phyloP scores from a whole-genome alignment of 2,329 filamentous ascomycete genomes.

The Scytalidium lignicola region DNA sequence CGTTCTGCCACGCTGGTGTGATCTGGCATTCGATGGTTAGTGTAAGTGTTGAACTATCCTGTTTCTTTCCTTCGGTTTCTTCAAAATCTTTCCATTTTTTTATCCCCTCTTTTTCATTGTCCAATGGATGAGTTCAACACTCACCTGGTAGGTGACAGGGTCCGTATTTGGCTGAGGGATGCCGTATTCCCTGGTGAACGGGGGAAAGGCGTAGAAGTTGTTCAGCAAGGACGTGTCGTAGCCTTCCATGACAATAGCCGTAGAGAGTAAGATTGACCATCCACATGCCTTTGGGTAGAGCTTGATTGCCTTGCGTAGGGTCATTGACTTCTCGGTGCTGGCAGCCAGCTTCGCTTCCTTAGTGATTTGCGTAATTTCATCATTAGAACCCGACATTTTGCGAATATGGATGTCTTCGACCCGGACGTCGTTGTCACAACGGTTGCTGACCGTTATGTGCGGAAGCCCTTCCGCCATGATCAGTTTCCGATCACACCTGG shows the following conservation, averaged over 20 bases:
- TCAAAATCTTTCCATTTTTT: no score
- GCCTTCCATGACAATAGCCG: slow-evolving; percentile 37
- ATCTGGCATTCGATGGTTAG: slow-evolving; percentile 28
- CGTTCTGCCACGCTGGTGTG: slow-evolving; percentile 35
- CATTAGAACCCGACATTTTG: neutral
- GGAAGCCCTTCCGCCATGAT: neutral
- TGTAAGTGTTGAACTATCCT: neutral
- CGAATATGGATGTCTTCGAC: neutral
- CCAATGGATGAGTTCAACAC: slow-evolving; percentile 9
- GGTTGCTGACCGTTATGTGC: neutral
- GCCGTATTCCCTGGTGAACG: slow-evolving; percentile 26
- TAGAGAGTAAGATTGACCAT: slow-evolving; percentile 33
- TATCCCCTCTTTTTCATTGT: slow-evolving; percentile 9
- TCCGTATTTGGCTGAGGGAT: slow-evolving; percentile 16
- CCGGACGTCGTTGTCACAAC: neutral
- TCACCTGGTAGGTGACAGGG: slow-evolving; percentile 17
- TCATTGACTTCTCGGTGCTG: slow-evolving; percentile 15
- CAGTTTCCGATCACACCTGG: neutral
- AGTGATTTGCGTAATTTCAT: neutral
- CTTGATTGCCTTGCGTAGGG: slow-evolving; percentile 15
- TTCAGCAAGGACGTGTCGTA: slow-evolving; percentile 32
- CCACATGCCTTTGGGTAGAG: slow-evolving; percentile 17
- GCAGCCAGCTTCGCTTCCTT: slow-evolving; percentile 18
- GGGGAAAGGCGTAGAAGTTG: slow-evolving; percentile 29
- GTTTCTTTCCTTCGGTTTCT: no score